Evolutionary conservation across 2,329 filamentous ascomycete species (phyloP).

Genomic region (Aureobasidium sp.): DNA sequence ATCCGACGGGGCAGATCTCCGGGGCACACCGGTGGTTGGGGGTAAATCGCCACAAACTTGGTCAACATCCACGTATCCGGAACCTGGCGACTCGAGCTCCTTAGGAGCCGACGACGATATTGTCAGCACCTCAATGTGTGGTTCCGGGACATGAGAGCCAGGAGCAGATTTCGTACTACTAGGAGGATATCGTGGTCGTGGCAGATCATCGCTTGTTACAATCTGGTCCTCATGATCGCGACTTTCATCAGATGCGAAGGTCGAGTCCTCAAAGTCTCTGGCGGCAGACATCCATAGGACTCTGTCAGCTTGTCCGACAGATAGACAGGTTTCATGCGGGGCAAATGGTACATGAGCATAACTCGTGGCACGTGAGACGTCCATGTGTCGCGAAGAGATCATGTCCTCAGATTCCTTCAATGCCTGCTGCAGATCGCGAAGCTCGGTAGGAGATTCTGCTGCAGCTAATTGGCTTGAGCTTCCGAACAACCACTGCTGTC

Average conservation of each 20-base stretch:
- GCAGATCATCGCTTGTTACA: no score
- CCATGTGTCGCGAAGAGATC: conserved; percentile 22
- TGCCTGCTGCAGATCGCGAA: conserved; percentile 55
- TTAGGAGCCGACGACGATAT: conserved; percentile 1
- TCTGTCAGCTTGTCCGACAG: conserved; percentile 23
- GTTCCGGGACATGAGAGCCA: neutral
- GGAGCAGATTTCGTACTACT: neutral
- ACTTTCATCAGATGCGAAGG: neutral
- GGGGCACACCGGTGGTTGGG: neutral
- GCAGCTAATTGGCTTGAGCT: conserved; percentile 74
- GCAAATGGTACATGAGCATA: conserved; percentile 16
- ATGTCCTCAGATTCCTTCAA: conserved; percentile 48
- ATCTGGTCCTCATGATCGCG: neutral
- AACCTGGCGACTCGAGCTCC: conserved; percentile 7
- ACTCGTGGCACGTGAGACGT: conserved; percentile 27
- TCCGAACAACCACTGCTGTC: conserved; percentile 75
- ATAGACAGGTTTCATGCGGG: conserved; percentile 24
- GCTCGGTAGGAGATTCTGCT: conserved; percentile 60
- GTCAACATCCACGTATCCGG: conserved; percentile 17
- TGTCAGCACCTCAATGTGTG: neutral
- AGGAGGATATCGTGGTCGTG: neutral
- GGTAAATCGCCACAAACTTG: neutral
- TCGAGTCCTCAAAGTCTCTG: conserved; percentile 41
- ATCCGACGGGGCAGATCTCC: neutral
- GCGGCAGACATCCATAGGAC: conserved; percentile 65